Evolutionary conservation across 495 filamentous ascomycete species (phyloP), one percentile per base, ranked within the genome.

Genomic region (Penicillium steckii): DNA sequence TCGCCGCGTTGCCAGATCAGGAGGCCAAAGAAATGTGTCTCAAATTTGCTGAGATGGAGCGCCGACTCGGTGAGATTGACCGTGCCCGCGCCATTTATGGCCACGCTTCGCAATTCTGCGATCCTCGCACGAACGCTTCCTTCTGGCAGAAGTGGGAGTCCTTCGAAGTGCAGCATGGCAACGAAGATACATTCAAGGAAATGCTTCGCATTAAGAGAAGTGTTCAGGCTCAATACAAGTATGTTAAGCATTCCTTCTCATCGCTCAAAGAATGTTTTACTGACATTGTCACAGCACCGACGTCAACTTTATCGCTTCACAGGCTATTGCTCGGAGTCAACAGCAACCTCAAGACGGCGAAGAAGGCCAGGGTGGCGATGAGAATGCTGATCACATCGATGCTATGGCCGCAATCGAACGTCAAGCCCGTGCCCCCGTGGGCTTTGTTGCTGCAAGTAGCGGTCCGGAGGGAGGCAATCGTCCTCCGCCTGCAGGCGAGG

Each of bases 111-210:
- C 94, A 99, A 64, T 99, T 97, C 75, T 95, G 90, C 70, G 94
- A 99, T 72, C 94, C 94, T 13, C 80, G 94, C 15, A 95, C 90
- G 2, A 90, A 88, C 55, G 87, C 89, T 2, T 81, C 73, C 2
- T 99, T 96, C 74, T 99, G 95, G 95, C 75, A 81, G 60, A 96
- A 95, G 68, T 99, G 94, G 94, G 94, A 99, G 68, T 74, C 81
- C 44, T 99, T 99, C 70, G 94, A 99, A 69, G 90, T 97, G 3
- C 85, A 91, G 66, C 94, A 97, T 66, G 94, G 94, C 46, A 99
- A 99, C 69, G 95, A 99, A 63, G 94, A 99, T 68, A 99, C 94
- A 7, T 99, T 94, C 78, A 97, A 96, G 75, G 94, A 97, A 68
- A 99, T 99, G 94, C 78, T 97, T 35, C 86, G 93, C 21, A 90